phyloP scores from a whole-genome alignment of 371 early-diverging fungal species.

The Syncephalastrum sp. region DNA sequence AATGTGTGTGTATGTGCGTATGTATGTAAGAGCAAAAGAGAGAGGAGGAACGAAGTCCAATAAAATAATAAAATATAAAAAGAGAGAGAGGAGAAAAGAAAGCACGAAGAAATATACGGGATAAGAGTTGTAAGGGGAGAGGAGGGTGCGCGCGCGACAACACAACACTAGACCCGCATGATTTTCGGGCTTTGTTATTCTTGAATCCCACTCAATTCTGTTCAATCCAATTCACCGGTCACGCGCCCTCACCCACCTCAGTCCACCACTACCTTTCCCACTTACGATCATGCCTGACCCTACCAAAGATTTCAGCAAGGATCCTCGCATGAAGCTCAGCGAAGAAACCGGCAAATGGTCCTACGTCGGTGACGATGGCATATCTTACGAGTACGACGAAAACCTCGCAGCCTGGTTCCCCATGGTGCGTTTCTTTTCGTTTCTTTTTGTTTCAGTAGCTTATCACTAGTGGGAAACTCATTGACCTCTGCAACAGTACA shows the following conservation, averaged over 20 bases:
- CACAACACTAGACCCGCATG: no score
- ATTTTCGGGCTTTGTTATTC: no score
- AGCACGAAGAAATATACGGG: not conserved
- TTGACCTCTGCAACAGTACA: slow-evolving; percentile 46
- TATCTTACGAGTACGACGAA: slow-evolving; percentile 82
- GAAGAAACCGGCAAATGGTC: slow-evolving; percentile 75
- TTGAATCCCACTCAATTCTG: no score
- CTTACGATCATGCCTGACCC: no score
- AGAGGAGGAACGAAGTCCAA: no score
- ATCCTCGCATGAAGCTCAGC: slow-evolving; percentile 58
- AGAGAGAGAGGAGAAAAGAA: slow-evolving; percentile 27
- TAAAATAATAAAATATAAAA: slow-evolving; percentile 15
- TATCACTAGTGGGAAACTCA: no score
- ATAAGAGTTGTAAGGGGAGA: not conserved
- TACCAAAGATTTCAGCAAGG: slow-evolving; percentile 25
- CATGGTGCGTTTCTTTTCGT: slow-evolving; percentile 52
- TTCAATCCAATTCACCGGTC: no score
- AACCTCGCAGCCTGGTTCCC: slow-evolving; percentile 88
- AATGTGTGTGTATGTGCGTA: not conserved
- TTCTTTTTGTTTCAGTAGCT: no score
- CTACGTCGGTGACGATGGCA: slow-evolving; percentile 71
- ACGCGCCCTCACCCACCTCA: not conserved
- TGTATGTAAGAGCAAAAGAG: slow-evolving; percentile 53
- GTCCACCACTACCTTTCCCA: not conserved
- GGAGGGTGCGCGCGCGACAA: not conserved